These are phyloP conservation scores for Plasmodium gaboni DNA, from an alignment of 169 alveolate species.

Conservation along the genomic window DNA sequence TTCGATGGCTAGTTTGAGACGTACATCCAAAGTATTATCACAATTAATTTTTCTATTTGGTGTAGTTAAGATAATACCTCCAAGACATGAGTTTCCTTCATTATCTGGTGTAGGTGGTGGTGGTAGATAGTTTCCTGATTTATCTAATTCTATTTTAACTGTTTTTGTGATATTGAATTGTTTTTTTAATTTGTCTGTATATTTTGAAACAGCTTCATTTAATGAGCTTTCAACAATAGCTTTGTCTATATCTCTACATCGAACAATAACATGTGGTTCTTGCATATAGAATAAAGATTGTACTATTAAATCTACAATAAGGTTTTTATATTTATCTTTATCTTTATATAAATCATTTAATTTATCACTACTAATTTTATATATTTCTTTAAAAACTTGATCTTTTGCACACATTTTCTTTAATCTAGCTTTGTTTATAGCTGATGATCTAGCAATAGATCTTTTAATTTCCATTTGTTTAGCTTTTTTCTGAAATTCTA, in stretches of 20 bases:
- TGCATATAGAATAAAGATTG: slow-evolving; percentile 85
- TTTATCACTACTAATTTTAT: slow-evolving; percentile 85
- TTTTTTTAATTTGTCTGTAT: slow-evolving; percentile 80
- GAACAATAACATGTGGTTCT: slow-evolving; percentile 88
- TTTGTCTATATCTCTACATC: slow-evolving; percentile 90
- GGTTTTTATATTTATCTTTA: slow-evolving; percentile 83
- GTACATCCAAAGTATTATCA: slow-evolving; percentile 85
- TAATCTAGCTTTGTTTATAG: slow-evolving; percentile 90
- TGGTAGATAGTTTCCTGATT: slow-evolving; percentile 83
- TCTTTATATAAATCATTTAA: slow-evolving; percentile 80
- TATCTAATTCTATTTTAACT: slow-evolving; percentile 86
- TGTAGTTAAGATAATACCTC: slow-evolving; percentile 85
- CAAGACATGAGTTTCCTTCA: slow-evolving; percentile 82
- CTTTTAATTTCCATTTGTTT: slow-evolving; percentile 87
- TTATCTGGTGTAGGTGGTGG: slow-evolving; percentile 83
- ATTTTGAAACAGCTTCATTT: slow-evolving; percentile 85
- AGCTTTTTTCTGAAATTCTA: slow-evolving; percentile 84
- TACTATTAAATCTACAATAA: slow-evolving; percentile 84
- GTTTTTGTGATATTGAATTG: slow-evolving; percentile 83
- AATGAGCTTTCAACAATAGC: slow-evolving; percentile 87
- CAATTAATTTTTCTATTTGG: slow-evolving; percentile 88
- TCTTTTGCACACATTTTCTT: slow-evolving; percentile 91
- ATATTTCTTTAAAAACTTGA: slow-evolving; percentile 84
- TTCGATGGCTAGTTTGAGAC: slow-evolving; percentile 84
- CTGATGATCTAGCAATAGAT: slow-evolving; percentile 91